A percentile compares a stretch with the other conserved stretches of the same genome.
phyloP scores from a whole-genome alignment of 495 filamentous ascomycete species.

The Pseudoneurospora amorphoporcata region DNA sequence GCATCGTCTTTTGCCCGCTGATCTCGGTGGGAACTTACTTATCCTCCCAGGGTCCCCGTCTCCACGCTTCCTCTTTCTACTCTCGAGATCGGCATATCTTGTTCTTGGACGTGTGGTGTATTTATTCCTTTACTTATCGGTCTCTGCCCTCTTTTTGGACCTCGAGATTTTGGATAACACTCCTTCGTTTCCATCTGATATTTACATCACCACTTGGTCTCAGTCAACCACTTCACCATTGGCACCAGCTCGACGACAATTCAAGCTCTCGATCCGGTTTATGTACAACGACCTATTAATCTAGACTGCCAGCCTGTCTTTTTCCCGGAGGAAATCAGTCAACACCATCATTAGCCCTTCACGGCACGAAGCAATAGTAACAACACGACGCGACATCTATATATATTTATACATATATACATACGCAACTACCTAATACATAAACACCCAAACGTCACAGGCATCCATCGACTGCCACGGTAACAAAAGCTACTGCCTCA shows the following conservation, averaged over 20 bases:
- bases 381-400: conserved; percentile 32
- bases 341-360: conserved; percentile 42
- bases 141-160: conserved; percentile 35
- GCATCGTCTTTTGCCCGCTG: conserved; percentile 28
- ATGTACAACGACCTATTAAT: conserved; percentile 35
- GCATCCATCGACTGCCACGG: conserved; percentile 10
- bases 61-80: conserved; percentile 28
- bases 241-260: conserved; percentile 6
- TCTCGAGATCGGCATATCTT: conserved; percentile 40
- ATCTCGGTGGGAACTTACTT: conserved; percentile 36
- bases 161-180: conserved; percentile 35
- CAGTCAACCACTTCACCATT: conserved; percentile 2
- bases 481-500: conserved; percentile 4
- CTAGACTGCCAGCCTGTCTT: conserved; percentile 39
- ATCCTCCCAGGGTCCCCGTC: conserved; percentile 39
- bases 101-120: conserved; percentile 37
- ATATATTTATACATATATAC: conserved; percentile 30
- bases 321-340: conserved; percentile 30
- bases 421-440: conserved; percentile 34
- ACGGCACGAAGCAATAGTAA: conserved; percentile 18
- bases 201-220: conserved; percentile 10
- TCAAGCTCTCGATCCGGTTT: conserved; percentile 14
- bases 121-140: conserved; percentile 41
- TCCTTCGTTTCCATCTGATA: conserved; percentile 38
- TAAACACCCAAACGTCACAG: conserved; percentile 18